Conservation (phyloP, 73 alveolate genomes). For the Paramecium biaurelia region DNA sequence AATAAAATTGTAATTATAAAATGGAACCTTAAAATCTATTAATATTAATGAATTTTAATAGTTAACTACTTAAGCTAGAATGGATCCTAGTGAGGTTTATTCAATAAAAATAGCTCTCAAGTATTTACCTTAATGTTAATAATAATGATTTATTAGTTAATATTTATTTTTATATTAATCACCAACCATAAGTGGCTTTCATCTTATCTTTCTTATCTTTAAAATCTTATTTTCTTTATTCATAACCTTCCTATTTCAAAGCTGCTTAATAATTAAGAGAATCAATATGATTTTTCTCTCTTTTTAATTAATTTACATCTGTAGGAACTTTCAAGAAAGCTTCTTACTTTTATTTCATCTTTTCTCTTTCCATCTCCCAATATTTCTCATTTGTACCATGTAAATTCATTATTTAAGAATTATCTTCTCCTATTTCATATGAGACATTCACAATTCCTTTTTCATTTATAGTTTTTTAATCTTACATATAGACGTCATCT, state of each 20-base stretch:
- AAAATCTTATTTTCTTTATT: neutral
- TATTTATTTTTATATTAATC: neutral
- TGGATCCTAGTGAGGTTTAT: constrained; percentile 45
- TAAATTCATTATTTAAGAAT: neutral
- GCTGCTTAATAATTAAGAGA: constrained; percentile 14
- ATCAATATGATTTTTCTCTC: constrained; percentile 38
- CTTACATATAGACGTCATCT: constrained; percentile 33
- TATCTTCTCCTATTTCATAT: neutral
- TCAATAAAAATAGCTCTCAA: constrained; percentile 35
- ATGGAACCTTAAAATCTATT: neutral
- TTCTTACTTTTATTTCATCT: neutral
- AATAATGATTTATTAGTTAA: constrained; percentile 32
- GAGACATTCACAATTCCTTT: neutral
- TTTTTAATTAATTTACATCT: neutral
- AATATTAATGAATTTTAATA: neutral
- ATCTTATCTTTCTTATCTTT: constrained; percentile 10
- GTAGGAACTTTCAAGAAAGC: neutral
- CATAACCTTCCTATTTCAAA: neutral
- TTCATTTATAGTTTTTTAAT: neutral
- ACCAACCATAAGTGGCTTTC: constrained; percentile 39
- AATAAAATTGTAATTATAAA: neutral
- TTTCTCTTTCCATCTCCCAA: constrained; percentile 48
- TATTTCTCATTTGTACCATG: constrained; percentile 11
- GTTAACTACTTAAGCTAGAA: neutral
- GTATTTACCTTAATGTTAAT: neutral